Evolutionary conservation across 192 early-diverging fungal genomes (phyloP), one percentile per base, ranked within the genome.

Genomic region (Mortierella antarctica): DNA sequence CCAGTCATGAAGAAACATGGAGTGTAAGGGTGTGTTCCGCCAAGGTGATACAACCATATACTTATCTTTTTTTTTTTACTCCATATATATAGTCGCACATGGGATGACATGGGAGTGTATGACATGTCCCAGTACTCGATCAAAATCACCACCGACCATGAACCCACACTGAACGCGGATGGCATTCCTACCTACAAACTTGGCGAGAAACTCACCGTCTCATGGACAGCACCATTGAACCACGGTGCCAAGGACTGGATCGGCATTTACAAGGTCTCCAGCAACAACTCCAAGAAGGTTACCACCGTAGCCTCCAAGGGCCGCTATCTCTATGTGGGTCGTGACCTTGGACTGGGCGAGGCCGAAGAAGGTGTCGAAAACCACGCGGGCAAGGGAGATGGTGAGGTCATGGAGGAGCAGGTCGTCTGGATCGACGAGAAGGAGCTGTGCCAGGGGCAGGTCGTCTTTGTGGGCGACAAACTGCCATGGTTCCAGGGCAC

Each of bases 231-330:
- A n/a, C 93, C 88, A n/a, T 70, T 78, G 62, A 91, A 83, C 69
- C 93, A 96, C 73, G 86, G 90, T 45, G 75, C 85, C 18, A 77
- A 86, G 57, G 97, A 99, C 83, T 99, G 97, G 97, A 92, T 99
- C 74, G 97, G 97, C 41, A 84, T 98, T 7, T 99, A 97, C 76
- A 89, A 88, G 14, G 89, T 94, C 0, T 89, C 88, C 0, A 86
- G 89, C 23, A 97, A 99, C 82, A 90, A 88, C 54, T 92, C 89
- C 42, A 82, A 80, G 21, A 88, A 87, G 47, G 86, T 99, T 40
- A 97, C 97, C 4, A 95, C 88, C 4, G 87, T 89, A 0, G 88
- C 90, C 57, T 96, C 94, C 49, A 84, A 86, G 69, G 89, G 90
- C 23, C 86, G 89, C 9, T 97, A 89, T 84, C 77, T 92, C 60